These are phyloP conservation scores for Apium graveolens DNA, from an alignment of 129 eudicot species.

Conservation along the genomic window DNA sequence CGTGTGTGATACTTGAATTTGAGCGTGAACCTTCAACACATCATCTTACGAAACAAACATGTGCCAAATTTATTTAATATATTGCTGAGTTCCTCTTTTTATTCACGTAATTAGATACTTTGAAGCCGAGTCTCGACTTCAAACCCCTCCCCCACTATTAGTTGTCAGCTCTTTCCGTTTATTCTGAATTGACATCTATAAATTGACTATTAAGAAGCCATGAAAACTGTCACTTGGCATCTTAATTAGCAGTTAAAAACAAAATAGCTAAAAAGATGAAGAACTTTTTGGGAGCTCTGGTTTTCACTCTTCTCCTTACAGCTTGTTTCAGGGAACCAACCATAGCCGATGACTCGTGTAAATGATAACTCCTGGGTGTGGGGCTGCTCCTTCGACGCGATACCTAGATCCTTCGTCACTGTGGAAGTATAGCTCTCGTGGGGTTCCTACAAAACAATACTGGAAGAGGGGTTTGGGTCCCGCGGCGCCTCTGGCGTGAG, in stretches of 20 bases:
- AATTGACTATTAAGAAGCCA: background rate
- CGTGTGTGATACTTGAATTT: background rate
- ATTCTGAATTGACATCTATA: background rate
- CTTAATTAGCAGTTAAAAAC: background rate
- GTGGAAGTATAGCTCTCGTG: too few relatives aligned
- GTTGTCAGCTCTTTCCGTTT: background rate
- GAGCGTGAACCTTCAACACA: background rate
- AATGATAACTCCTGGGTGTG: too few relatives aligned
- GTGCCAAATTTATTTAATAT: background rate
- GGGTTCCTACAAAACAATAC: too few relatives aligned
- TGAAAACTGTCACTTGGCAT: background rate
- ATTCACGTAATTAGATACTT: background rate
- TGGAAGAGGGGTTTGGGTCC: too few relatives aligned
- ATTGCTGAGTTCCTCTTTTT: background rate
- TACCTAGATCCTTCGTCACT: too few relatives aligned
- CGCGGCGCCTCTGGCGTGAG: too few relatives aligned
- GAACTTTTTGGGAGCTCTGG: constrained; percentile 10
- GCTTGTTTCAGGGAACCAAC: constrained; percentile 19
- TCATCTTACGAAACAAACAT: background rate
- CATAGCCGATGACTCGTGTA: constrained; percentile 16
- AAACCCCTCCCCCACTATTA: background rate
- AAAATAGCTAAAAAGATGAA: constrained; percentile 10
- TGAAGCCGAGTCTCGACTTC: background rate
- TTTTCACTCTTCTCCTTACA: constrained; percentile 19
- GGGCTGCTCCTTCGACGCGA: too few relatives aligned